These are phyloP conservation scores for Boletus calvinii DNA, from an alignment of 1,284 basidiomycete genomes.

Conservation along the genomic window DNA sequence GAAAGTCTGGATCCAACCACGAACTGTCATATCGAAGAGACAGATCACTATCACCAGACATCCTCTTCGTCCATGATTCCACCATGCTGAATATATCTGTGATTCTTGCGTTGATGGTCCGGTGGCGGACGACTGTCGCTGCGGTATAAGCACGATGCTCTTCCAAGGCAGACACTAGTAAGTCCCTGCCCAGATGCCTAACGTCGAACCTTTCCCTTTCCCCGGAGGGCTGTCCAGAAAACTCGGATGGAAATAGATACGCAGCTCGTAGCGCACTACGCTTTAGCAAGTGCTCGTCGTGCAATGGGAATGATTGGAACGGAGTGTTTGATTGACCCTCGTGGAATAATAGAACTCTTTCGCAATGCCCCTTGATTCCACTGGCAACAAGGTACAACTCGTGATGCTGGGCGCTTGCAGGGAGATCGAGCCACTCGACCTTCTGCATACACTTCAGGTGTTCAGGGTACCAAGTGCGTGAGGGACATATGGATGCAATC, in stretches of 20 bases:
- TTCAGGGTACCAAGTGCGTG: slow-evolving; percentile 38
- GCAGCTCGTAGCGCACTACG: slow-evolving; percentile 16
- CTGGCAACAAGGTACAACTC: slow-evolving; percentile 27
- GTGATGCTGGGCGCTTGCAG: slow-evolving; percentile 33
- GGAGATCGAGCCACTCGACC: slow-evolving; percentile 19
- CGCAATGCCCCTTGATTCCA: slow-evolving; percentile 34
- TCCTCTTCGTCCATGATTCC: slow-evolving; percentile 6
- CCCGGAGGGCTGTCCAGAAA: not conserved
- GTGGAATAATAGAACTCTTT: slow-evolving; percentile 16
- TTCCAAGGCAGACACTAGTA: not conserved
- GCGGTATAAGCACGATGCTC: slow-evolving; percentile 20
- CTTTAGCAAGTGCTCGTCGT: slow-evolving; percentile 12
- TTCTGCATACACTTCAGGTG: slow-evolving; percentile 41
- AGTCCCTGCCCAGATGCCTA: slow-evolving; percentile 20
- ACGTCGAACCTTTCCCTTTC: slow-evolving; percentile 4
- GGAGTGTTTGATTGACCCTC: not conserved
- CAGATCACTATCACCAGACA: not conserved
- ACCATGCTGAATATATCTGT: slow-evolving; percentile 8
- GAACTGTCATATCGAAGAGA: slow-evolving; percentile 22
- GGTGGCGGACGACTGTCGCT: slow-evolving; percentile 11
- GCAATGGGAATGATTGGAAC: slow-evolving; percentile 7
- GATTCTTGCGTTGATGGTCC: not conserved
- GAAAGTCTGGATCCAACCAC: slow-evolving; percentile 23
- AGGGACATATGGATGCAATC: slow-evolving; percentile 39
- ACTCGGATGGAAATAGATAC: slow-evolving; percentile 13